Percentiles rank a stretch among this genome's conserved stretches.
Conservation (phyloP, 208 protist genomes). For the Wallacemonas sp. region DNA sequence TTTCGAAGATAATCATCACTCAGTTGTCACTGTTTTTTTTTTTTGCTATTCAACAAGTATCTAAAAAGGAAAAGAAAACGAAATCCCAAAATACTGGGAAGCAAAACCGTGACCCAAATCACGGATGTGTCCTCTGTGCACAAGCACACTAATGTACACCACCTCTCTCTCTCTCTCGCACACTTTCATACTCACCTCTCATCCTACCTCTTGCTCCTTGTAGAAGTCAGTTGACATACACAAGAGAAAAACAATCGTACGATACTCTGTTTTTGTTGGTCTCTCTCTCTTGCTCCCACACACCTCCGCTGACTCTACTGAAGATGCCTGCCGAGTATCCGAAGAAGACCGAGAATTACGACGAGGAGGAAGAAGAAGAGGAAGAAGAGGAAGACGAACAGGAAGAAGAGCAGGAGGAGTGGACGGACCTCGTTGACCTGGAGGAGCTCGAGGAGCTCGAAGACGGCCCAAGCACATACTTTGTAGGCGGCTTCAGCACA, state of each 20-base stretch:
- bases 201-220: too few species aligned
- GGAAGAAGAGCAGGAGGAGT: conserved; percentile 75
- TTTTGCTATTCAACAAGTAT: not conserved
- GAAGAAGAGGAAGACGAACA: conserved; percentile 78
- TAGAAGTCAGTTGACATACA: not conserved
- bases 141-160: too few species aligned
- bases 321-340: conserved; percentile 49
- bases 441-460: conserved; percentile 51
- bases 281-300: too few species aligned
- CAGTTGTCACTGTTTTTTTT: conserved; percentile 6
- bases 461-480: conserved; percentile 78
- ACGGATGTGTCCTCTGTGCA: too few species aligned
- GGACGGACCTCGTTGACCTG: conserved; percentile 57
- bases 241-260: not conserved
- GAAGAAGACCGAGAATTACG: conserved; percentile 30
- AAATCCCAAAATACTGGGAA: too few species aligned
- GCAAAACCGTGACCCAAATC: too few species aligned
- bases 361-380: conserved; percentile 70
- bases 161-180: too few species aligned
- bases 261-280: not conserved
- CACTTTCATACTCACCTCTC: too few species aligned
- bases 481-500: conserved; percentile 77
- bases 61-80: not conserved
- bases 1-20: too few species aligned
- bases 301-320: too few species aligned